Evolutionary conservation across 352 stramenopile species (phyloP), one percentile per base, ranked within the genome.

Genomic region (Chrysophaeum taylorii): DNA sequence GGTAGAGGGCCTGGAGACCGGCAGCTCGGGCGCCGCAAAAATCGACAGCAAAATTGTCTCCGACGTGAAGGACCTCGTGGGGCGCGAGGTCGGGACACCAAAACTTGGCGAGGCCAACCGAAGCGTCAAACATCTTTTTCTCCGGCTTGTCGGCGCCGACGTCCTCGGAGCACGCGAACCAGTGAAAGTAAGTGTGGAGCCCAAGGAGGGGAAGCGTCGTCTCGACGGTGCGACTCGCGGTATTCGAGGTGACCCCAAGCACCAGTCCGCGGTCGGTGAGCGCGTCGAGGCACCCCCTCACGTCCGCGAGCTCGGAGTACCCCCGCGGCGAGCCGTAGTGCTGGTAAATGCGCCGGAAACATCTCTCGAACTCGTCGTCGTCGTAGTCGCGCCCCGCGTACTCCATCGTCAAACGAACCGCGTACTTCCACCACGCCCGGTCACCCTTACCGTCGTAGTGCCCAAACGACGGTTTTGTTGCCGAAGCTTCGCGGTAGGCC

Each of bases 221-320:
- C 64, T 75, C 73, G 61, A 73, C 70, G 27, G 71, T 66, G 37
- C 73, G 69, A 18, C 36, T 64, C 5, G 73, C 69, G 31, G 73
- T 77, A 31, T 77, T 77, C 41, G 61, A 73, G 15, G 69, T 75
- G 25, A 77, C 72, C 5, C 73, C 73, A 25, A 77, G 27, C 0
- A 74, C 15, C 14, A 77, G 5, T 37, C 72, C 37, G 9, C 31
- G 36, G 37, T n/a, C 53, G 16, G 29, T 21, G 43, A 73, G 36
- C 31, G 69, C 60, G 52, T 72, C 45, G 23, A 77, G 52, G 7
- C 15, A 7, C 33, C 15, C 7, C 12, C 12, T 4, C 52, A 33
- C 52, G 52, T 63, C 52, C 27, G 52, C 27, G 9, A 63, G 52
- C 7, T 14, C 7, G 27, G 37, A 25, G 52, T 63, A 63, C 27